Evolutionary conservation across 1,139 yeast species (phyloP), one percentile per base, ranked within the genome.

Genomic region (Kurtzmaniella quercitrusa): DNA sequence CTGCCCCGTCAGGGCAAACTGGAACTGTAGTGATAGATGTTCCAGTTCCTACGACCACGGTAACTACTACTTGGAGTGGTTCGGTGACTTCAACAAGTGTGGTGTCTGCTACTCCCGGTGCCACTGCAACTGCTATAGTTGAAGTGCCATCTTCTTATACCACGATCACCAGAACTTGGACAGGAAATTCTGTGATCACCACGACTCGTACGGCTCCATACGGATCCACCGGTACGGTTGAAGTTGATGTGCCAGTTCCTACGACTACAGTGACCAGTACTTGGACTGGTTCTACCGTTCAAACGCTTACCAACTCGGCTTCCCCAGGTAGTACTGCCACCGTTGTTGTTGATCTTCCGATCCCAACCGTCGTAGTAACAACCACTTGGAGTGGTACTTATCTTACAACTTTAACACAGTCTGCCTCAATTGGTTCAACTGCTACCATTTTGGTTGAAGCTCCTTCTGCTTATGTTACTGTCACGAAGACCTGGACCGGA

Each of bases 21-120:
- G 49, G 46, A 15, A 57, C 59, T 1, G 46, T 54, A 3, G 40
- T 51, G 1, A 49, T 60, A 19, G 58, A 52, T 11, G 50, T 54
- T 18, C 40, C 43, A 3, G 15, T 21, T 4, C 60, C 62, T 14
- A 33, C 44, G 9, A 53, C 53, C 31, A 34, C 19, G 8, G 17
- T 14, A 2, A 38, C 44, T 3, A 19, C 12, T n/a, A 42, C 44
- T 17, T 14, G 27, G 36, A 23, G 48, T 31, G 57, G 54, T 9
- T 9, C 41, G n/a, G 41, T 15, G 8, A 47, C 46, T 23, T 21
- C 50, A 12, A 47, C 48, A 19, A 25, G 42, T 3, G 9, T 12
- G 33, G 21, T 31, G 1, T 48, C 53, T 39, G 44, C 47, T 16
- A n/a, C 43, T n/a, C 31, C 31, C 6, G 43, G 43, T 25, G 43